Evolutionary conservation across 2,329 filamentous ascomycete species (phyloP).

Genomic region (Claviceps pazoutovae): DNA sequence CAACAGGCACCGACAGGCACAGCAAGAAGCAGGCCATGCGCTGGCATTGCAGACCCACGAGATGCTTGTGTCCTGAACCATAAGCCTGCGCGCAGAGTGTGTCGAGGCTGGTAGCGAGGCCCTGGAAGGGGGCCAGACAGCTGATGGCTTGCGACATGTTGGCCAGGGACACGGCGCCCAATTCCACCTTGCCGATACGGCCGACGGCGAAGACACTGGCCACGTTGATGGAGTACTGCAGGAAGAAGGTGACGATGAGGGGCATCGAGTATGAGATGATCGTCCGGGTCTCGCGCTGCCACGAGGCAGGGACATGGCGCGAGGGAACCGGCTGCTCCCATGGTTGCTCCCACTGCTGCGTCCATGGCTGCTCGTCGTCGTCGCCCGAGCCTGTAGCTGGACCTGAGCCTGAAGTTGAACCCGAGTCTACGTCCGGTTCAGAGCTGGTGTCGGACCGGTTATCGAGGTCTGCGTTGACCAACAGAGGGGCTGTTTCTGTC

Average conservation of each 20-base stretch:
- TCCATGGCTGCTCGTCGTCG: constrained; percentile 34
- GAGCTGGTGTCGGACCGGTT: too few species aligned
- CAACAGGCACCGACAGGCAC: constrained; percentile 57
- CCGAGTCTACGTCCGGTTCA: constrained; percentile 7
- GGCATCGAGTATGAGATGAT: constrained; percentile 58
- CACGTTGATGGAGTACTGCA: constrained; percentile 78
- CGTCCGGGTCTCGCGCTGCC: constrained; percentile 79
- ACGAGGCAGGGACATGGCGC: constrained; percentile 76
- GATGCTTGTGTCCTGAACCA: constrained; percentile 75
- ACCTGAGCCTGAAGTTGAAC: constrained; percentile 15
- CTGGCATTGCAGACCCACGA: constrained; percentile 74
- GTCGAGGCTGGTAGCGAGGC: constrained; percentile 80
- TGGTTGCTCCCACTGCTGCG: constrained; percentile 53
- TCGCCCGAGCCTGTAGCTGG: constrained; percentile 19
- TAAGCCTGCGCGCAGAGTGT: constrained; percentile 91
- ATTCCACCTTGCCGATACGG: constrained; percentile 51
- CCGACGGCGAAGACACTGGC: constrained; percentile 69
- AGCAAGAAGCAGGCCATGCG: constrained; percentile 70
- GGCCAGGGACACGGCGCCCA: constrained; percentile 31
- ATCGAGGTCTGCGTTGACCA: constrained; percentile 19
- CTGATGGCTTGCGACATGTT: constrained; percentile 73
- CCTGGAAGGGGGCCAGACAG: constrained; percentile 64
- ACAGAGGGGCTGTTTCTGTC: constrained; percentile 27
- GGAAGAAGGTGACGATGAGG: constrained; percentile 55
- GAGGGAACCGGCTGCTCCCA: constrained; percentile 55